Evolutionary conservation across 108 stramenopile genomes (phyloP).

Genomic region (Stephanodiscus minutulus): DNA sequence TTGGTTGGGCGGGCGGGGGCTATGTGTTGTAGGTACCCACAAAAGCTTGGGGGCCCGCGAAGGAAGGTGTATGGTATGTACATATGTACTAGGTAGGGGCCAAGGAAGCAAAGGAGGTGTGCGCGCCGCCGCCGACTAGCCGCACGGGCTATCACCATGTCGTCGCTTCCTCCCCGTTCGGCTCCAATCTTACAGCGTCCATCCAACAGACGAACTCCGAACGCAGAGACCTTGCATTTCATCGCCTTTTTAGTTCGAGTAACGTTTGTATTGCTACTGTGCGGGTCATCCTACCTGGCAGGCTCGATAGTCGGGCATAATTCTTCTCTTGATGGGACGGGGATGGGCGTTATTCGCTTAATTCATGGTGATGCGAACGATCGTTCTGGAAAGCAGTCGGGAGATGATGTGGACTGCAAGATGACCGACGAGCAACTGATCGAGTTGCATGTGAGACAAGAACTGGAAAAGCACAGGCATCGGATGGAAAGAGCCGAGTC

Average conservation of each 20-base stretch:
- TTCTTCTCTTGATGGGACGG: slow-evolving; percentile 23
- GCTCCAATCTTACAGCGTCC: neutral
- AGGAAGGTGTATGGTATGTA: no score
- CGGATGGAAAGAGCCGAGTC: neutral
- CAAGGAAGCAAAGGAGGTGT: no score
- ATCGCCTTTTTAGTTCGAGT: slow-evolving; percentile 24
- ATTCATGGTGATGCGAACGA: neutral
- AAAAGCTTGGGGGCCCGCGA: no score
- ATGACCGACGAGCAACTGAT: slow-evolving; percentile 21
- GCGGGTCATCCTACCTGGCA: slow-evolving; percentile 46
- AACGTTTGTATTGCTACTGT: slow-evolving; percentile 35
- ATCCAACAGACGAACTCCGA: neutral
- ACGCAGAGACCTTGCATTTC: neutral
- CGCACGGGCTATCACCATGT: no score
- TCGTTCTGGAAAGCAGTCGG: neutral
- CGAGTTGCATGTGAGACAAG: slow-evolving; percentile 30
- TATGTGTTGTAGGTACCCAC: no score
- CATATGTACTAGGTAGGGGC: no score
- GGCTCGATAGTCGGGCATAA: slow-evolving; percentile 40
- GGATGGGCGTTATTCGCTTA: slow-evolving; percentile 25
- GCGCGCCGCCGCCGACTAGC: no score
- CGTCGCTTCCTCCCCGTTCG: neutral
- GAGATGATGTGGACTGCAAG: slow-evolving; percentile 20
- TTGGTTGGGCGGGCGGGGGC: no score
- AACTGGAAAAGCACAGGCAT: slow-evolving; percentile 14